Conservation (phyloP, 345 rosid species). For the Ailanthus altissimus region DNA sequence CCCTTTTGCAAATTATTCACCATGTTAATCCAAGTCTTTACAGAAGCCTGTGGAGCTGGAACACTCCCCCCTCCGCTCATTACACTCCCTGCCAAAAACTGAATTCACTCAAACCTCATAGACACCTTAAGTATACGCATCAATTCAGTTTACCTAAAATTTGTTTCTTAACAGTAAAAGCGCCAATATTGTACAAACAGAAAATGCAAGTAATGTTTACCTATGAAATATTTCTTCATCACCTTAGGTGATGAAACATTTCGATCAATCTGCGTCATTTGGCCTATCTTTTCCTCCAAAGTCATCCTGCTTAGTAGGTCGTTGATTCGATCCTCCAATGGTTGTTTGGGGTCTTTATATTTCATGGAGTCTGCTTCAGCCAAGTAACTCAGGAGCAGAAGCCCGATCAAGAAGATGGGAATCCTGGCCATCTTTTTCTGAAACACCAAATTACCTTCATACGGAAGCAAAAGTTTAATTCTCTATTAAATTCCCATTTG, state of each 20-base stretch:
- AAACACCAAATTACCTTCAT: background rate
- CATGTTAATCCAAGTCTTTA: constrained; percentile 46
- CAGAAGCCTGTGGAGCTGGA: constrained; percentile 45
- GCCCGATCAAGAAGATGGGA: constrained; percentile 32
- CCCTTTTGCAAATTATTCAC: constrained; percentile 55
- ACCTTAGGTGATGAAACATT: constrained; percentile 31
- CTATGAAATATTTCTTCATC: constrained; percentile 72
- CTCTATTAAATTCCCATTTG: too few species aligned
- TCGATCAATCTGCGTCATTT: constrained; percentile 63
- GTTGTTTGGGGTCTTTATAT: constrained; percentile 53
- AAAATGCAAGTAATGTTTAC: constrained; percentile 28
- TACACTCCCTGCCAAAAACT: constrained; percentile 45
- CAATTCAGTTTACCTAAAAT: too few species aligned
- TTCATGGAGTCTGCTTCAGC: constrained; percentile 37
- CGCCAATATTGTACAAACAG: too few species aligned
- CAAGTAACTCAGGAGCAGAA: constrained; percentile 29
- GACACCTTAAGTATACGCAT: background rate
- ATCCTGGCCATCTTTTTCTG: constrained; percentile 32
- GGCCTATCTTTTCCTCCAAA: constrained; percentile 58
- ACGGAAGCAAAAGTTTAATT: background rate
- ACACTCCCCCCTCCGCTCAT: constrained; percentile 75
- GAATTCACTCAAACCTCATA: background rate
- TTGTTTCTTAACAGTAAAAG: too few species aligned
- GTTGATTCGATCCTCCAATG: constrained; percentile 43
- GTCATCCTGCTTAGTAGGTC: constrained; percentile 55